Base-by-base conservation (phyloP, 108 stramenopile species). In the Nannochloropsis granulata region DNA sequence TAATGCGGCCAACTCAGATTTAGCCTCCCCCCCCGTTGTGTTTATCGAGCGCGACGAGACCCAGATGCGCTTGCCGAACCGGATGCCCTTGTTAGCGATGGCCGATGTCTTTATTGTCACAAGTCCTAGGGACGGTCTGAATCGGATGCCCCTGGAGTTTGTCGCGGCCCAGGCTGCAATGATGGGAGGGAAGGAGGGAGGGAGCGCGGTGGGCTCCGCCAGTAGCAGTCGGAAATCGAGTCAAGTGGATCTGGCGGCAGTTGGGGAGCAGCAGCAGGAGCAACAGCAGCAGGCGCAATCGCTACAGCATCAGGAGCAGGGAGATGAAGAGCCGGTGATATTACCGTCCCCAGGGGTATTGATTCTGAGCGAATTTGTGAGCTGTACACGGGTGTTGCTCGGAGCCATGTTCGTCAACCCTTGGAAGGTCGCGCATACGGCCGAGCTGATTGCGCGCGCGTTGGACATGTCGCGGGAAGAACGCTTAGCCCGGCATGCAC, bases 371-470 rank as follows among this genome's bases (percentile, higher is more conserved):
- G 92, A 93, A 79, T 92, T 92, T 43, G 81, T 88, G 11, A 93
- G 93, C 81, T 96, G 94, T 82, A 96, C 97, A 43, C 90, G 98
- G 43, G 96, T 99, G 24, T 95, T 99, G 95, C 90, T 94, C 78
- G 98, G 98, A 25, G 96, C 97, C 8, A 46, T 92, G 24, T 89
- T 88, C 34, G 88, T 92, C 56, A 92, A 92, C 81, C 92, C 92
- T 2, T 92, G 91, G 90, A 89, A 91, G 80, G 71, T 86, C 25
- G 81, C 44, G 43, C 88, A 81, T 13, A 80, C 91, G 43, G 87
- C 46, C 13, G 81, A 83, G 25, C 86, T 86, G 19, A 86, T 91
- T 25, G 89, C 84, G 43, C 23, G 21, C 1, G 90, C 89, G 43
- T 46, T 91, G 45, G 42, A n/a, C 24, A 91, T 92, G 91, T 80